Percentiles rank a stretch among this genome's conserved stretches.
Evolutionary conservation across 257 asterid genomes (phyloP).

Genomic region (Solanum raphanifolium): DNA sequence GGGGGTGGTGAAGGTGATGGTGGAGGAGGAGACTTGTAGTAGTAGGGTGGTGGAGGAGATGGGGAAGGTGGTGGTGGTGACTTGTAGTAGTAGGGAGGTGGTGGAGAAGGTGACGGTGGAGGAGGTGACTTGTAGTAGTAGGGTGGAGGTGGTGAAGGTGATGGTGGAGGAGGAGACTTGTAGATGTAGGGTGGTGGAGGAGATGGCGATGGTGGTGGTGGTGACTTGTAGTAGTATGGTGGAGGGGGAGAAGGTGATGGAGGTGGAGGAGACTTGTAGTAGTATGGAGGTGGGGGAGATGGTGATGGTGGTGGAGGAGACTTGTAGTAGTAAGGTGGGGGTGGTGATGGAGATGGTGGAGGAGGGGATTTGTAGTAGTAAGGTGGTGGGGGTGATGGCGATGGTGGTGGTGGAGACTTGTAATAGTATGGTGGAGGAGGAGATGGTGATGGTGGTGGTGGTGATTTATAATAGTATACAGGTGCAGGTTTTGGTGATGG

Average conservation of each 20-base stretch:
- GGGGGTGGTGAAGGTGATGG: not conserved
- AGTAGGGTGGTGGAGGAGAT: not conserved
- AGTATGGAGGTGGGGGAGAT: accelerated
- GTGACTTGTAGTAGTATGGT: not conserved
- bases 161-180: not conserved
- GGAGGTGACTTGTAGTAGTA: not conserved
- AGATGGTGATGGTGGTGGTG: not conserved
- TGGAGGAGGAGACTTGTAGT: not conserved
- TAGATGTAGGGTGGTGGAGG: not conserved
- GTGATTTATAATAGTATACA: not conserved
- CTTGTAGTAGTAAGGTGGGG: not conserved
- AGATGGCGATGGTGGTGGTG: not conserved
- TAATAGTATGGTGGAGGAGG: not conserved
- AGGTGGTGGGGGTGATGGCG: not conserved
- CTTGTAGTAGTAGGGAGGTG: not conserved
- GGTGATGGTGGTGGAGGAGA: not conserved
- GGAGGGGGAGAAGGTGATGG: not conserved
- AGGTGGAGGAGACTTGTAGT: not conserved
- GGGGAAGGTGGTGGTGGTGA: not conserved
- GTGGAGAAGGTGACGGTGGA: not conserved
- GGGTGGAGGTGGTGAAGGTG: not conserved
- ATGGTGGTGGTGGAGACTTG: not conserved
- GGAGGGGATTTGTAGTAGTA: not conserved
- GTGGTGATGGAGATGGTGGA: not conserved
- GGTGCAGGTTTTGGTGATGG: not conserved